Evolutionary conservation across 2,329 filamentous ascomycete species (phyloP), one percentile per base, ranked within the genome.

Genomic region (Aspergillus amoenus): DNA sequence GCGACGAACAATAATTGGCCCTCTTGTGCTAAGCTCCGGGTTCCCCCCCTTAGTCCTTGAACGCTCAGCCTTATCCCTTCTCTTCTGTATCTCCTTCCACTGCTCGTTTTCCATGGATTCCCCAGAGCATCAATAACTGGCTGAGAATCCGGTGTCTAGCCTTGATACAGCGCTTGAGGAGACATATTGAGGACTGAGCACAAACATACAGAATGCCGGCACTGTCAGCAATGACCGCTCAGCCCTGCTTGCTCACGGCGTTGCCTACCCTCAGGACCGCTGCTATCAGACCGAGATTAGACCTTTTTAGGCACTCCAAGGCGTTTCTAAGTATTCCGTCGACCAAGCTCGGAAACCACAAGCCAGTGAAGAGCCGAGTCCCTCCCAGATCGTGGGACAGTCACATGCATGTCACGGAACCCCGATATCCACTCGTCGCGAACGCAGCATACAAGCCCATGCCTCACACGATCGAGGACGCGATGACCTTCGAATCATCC

Each of bases 381-480:
- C 73, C 74, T n/a, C 45, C 58, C 3, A 55, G 61, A 17, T 67
- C 84, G 55, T 87, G 84, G 84, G 84, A 86, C 66, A 82, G 79
- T 50, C 84, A 87, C 67, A 87, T 87, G 82, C 85, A 88, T 67
- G 79, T 87, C 34, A 76, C 86, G 48, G 82, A 85, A 52, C 82
- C 82, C 0, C 65, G 72, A 18, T 87, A 82, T 65, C 78, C 82
- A 1, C 67, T 85, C 8, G 71, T 76, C 24, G 59, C 75, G 7
- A 65, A 72, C 30, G 83, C 84, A 34, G 71, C 75, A 59, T 87
- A 88, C 70, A 70, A 69, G 17, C 83, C 84, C 3, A 66, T 34
- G 3, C 63, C 76, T 12, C 79, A 84, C 63, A 81, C 77, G 2
- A 70, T 86, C 6, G 64, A 74, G 7, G 76, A 85, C 32, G 83